Percentiles rank a stretch among this genome's conserved stretches.
These are phyloP conservation scores for Odonthalia washingtoniensis DNA, from an alignment of 31 red algal species.

Conservation along the genomic window DNA sequence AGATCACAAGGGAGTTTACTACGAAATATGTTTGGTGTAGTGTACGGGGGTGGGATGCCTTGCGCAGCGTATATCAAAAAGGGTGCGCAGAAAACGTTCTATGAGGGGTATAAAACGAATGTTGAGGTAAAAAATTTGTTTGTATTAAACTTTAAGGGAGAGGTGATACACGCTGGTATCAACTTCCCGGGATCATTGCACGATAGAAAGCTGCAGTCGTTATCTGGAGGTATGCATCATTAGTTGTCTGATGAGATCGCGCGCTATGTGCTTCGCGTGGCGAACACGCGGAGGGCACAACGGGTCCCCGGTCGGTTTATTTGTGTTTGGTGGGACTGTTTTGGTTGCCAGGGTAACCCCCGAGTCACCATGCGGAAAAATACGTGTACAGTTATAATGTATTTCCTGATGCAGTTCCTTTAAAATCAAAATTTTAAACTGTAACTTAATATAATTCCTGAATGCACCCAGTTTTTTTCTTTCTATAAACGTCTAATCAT, in stretches of 20 bases:
- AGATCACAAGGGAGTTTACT: background rate
- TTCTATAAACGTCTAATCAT: too few species aligned
- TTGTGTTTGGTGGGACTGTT: too few species aligned
- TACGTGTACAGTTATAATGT: too few species aligned
- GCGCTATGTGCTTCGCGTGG: background rate
- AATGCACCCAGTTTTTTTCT: too few species aligned
- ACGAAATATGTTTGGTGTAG: conserved; percentile 1
- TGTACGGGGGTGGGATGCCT: background rate
- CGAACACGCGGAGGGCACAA: background rate
- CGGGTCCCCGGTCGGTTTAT: background rate
- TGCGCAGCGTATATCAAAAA: background rate
- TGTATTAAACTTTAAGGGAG: conserved; percentile 31
- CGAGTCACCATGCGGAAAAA: too few species aligned
- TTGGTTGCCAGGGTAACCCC: too few species aligned
- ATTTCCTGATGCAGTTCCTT: too few species aligned
- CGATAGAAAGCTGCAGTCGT: conserved; percentile 18
- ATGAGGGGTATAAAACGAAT: conserved; percentile 24
- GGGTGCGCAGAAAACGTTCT: conserved; percentile 32
- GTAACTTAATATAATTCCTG: too few species aligned
- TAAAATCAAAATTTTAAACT: too few species aligned
- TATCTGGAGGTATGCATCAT: conserved; percentile 8
- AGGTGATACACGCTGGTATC: conserved; percentile 7
- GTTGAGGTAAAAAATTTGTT: conserved; percentile 46
- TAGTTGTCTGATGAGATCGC: conserved; percentile 25
- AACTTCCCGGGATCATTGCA: conserved; percentile 41